These are phyloP conservation scores for Aspergillus costaricaensis DNA, from an alignment of 2,329 filamentous ascomycete species.

Conservation along the genomic window DNA sequence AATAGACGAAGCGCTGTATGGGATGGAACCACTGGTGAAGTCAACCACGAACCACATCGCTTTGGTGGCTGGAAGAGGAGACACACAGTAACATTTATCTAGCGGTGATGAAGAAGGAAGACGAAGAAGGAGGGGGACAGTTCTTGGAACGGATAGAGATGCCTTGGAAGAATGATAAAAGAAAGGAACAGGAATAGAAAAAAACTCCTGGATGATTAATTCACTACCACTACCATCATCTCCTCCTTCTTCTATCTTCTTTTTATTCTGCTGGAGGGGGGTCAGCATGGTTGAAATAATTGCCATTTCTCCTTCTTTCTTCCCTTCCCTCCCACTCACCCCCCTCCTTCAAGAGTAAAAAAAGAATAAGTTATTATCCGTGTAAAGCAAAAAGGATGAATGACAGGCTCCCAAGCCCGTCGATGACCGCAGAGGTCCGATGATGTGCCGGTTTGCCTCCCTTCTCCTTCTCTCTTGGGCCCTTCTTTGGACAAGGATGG, in stretches of 20 bases:
- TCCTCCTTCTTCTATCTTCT: not conserved
- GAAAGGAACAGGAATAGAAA: not conserved
- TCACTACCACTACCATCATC: not conserved
- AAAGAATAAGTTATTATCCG: no score
- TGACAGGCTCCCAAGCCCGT: not conserved
- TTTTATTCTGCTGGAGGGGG: not conserved
- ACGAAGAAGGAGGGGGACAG: not conserved
- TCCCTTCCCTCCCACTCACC: no score
- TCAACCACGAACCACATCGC: conserved; percentile 19
- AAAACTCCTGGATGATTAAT: not conserved
- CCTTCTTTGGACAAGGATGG: not conserved
- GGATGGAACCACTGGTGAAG: conserved; percentile 18
- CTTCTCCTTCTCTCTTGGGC: no score
- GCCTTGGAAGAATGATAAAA: not conserved
- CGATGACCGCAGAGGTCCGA: conserved; percentile 1
- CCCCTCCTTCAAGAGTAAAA: not conserved
- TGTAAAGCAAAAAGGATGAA: no score
- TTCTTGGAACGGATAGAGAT: not conserved
- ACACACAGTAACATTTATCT: not conserved
- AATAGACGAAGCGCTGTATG: conserved; percentile 11
- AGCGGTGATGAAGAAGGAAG: not conserved
- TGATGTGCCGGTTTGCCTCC: conserved; percentile 10
- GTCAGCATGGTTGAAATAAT: not conserved
- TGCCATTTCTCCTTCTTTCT: not conserved
- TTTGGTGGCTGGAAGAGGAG: not conserved